phyloP scores from a whole-genome alignment of 768 basidiomycete genomes.

The Collybia mongolica region DNA sequence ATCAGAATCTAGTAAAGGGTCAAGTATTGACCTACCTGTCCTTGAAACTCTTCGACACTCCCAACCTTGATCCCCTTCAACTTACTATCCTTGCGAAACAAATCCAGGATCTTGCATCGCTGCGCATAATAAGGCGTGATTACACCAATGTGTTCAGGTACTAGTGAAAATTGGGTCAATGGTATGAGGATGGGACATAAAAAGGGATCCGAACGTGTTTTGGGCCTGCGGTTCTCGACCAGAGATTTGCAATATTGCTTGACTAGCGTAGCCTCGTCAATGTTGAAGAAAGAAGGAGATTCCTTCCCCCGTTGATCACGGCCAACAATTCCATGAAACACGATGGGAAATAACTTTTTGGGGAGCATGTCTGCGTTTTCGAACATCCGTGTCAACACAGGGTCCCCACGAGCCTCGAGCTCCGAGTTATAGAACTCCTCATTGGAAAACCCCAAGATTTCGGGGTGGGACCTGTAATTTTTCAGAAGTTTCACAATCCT shows the following conservation, averaged over 20 bases:
- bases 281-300: constrained; percentile 73
- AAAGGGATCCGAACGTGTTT: constrained; percentile 36
- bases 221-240: constrained; percentile 28
- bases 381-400: constrained; percentile 35
- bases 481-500: constrained; percentile 64
- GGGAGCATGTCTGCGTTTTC: constrained; percentile 39
- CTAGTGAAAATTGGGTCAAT: constrained; percentile 19
- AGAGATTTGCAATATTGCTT: constrained; percentile 44
- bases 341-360: constrained; percentile 50
- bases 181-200: neutral
- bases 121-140: constrained; percentile 71
- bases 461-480: constrained; percentile 64
- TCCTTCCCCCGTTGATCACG: constrained; percentile 64
- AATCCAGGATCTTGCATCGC: constrained; percentile 45
- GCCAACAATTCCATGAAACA: constrained; percentile 61
- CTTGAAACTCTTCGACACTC: constrained; percentile 70
- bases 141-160: constrained; percentile 54
- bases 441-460: constrained; percentile 64
- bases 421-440: constrained; percentile 57
- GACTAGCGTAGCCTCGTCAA: constrained; percentile 55
- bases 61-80: constrained; percentile 51
- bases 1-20: constrained; percentile 16
- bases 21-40: constrained; percentile 39
- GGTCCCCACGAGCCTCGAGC: constrained; percentile 44
- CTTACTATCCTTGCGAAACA: constrained; percentile 23